A percentile compares a stretch with the other conserved stretches of the same genome.
These are phyloP conservation scores for Fusarium sp. DNA, from an alignment of 2,329 filamentous ascomycete genomes.

Conservation along the genomic window DNA sequence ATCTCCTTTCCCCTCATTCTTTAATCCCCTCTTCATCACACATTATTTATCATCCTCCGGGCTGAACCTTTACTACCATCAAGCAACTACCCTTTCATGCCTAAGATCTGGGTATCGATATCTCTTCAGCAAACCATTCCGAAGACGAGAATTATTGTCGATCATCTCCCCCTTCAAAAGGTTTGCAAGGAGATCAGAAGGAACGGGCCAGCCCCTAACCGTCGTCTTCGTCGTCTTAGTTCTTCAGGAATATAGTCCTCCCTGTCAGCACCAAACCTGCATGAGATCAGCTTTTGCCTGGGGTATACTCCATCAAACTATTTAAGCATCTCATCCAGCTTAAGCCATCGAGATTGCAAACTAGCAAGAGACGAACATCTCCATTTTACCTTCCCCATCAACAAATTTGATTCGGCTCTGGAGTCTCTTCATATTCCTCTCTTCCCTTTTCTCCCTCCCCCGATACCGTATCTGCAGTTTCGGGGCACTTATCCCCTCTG, in stretches of 20 bases:
- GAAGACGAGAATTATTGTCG: too few relatives aligned
- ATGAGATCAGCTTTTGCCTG: background rate
- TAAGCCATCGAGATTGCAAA: background rate
- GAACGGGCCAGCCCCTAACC: background rate
- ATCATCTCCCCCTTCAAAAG: too few relatives aligned
- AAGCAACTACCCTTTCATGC: too few relatives aligned
- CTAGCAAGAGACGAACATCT: background rate
- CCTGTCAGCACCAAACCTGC: background rate
- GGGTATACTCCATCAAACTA: background rate
- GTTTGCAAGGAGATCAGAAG: background rate
- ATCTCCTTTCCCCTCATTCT: background rate
- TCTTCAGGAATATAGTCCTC: background rate
- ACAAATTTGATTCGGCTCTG: background rate
- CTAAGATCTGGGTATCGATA: too few relatives aligned
- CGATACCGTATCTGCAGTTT: background rate
- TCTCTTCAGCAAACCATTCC: too few relatives aligned
- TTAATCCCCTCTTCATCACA: too few relatives aligned
- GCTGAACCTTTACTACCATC: too few relatives aligned
- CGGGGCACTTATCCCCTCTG: background rate
- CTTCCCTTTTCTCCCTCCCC: background rate
- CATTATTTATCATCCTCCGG: too few relatives aligned
- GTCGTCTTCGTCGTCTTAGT: background rate
- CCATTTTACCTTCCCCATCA: too few relatives aligned
- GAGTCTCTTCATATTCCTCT: background rate
- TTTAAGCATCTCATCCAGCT: background rate